These are phyloP conservation scores for Ampelomyces quisqualis DNA, from an alignment of 2,329 filamentous ascomycete genomes.

Conservation along the genomic window DNA sequence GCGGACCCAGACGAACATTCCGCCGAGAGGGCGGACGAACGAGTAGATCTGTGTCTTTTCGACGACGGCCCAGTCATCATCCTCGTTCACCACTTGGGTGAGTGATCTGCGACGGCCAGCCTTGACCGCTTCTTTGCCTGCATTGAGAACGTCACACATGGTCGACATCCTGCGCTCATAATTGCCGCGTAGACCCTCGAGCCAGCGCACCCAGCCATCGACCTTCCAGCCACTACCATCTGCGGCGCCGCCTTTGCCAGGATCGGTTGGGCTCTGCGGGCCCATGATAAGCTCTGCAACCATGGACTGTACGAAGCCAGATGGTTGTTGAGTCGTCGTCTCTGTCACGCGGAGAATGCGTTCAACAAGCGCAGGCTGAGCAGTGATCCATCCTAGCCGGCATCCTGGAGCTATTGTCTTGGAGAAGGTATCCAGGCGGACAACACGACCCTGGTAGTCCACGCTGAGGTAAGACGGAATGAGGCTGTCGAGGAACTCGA, in stretches of 20 bases:
- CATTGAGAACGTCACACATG: constrained; percentile 75
- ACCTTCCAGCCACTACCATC: constrained; percentile 70
- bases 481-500: constrained; percentile 77
- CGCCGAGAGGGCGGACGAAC: constrained; percentile 78
- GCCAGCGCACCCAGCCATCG: constrained; percentile 87
- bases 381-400: constrained; percentile 86
- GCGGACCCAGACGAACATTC: constrained; percentile 89
- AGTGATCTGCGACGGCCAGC: constrained; percentile 52
- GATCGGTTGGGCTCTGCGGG: constrained; percentile 58
- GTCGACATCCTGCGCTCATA: constrained; percentile 82
- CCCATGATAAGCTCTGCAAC: constrained; percentile 76
- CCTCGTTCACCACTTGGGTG: constrained; percentile 32
- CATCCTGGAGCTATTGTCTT: constrained; percentile 91
- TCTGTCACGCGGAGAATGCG: constrained; percentile 74
- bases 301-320: constrained; percentile 84
- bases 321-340: constrained; percentile 76
- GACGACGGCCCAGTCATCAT: constrained; percentile 70
- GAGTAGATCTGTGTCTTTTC: constrained; percentile 72
- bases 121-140: constrained; percentile 65
- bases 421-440: constrained; percentile 89
- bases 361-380: constrained; percentile 75
- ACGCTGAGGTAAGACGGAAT: constrained; percentile 79
- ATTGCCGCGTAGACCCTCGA: constrained; percentile 76
- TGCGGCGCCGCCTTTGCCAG: constrained; percentile 49
- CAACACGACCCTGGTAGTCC: constrained; percentile 81